Evolutionary conservation across 1,284 basidiomycete species (phyloP), one percentile per base, ranked within the genome.

Genomic region (Ceratobasidium theobromae): DNA sequence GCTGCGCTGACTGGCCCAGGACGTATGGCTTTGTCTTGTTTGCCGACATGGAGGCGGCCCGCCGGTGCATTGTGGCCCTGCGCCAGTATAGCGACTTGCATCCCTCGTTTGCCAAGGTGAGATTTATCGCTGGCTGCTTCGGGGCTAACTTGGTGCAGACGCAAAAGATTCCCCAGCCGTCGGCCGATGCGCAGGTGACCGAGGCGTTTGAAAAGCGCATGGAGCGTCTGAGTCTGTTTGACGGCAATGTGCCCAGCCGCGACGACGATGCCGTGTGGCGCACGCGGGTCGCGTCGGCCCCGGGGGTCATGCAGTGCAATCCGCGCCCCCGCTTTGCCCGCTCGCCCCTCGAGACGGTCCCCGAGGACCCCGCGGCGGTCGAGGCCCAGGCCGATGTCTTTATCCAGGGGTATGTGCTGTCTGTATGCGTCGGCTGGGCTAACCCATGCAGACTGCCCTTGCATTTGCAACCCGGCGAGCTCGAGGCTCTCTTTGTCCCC

Each of bases 1-100:
- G 41, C 21, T 30, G 43, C 3, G 51, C 14, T 43, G 11, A 30
- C 25, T 43, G 8, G n/a, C 41, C 74, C 73, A 89, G 87, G 53
- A 88, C 89, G 4, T 91, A 91, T 73, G 88, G 89, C 4, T 91
- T 91, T 73, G 89, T 91, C 35, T 74, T 91, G 88, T 91, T 88
- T 72, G 81, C 82, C 55, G 78, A 78, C 0, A 73, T 88, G 8
- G 83, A 85, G 1, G 79, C 83, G 32, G 88, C 89, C 0, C 85
- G 86, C 71, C 80, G 79, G 68, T 91, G 89, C 70, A 89, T 91
- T 55, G 78, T 84, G 18, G 78, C 83, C 1, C 78, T 91, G 35
- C 78, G 86, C 65, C 81, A 82, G 71, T 86, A 85, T 68, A 80
- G 86, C 53, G 88, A 90, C 72, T 76, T 91, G 48, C 88, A 91